Base-by-base conservation (phyloP, 2,329 filamentous ascomycete genomes). In the Gremmenia infestans region DNA sequence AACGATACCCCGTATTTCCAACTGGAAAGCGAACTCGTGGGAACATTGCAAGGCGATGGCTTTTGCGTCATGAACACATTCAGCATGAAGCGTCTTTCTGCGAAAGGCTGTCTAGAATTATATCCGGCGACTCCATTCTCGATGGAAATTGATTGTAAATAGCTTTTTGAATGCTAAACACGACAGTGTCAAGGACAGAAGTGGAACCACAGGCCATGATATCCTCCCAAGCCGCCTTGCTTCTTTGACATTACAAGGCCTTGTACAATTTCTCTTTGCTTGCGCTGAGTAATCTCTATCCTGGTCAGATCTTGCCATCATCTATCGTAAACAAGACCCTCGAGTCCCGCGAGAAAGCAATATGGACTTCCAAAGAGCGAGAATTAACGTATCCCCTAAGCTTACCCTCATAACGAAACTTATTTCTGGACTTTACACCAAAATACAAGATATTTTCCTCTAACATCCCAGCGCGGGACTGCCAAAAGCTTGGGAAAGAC, bases 31-130 rank as follows among this genome's bases (percentile, higher is more conserved):
- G 78, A 72, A 17, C 81, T 80, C 0, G 75, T 78, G 0, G 78
- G 76, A 0, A 75, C 70, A 46, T 80, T 77, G 65, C 74, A 79
- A 0, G 78, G 75, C 1, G 81, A 72, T 0, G 78, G 74, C 55
- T 76, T 78, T 1, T 79, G 79, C 1, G 77, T 77, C 78, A 81
- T 81, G 65, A 81, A 81, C 42, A 81, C 77, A 56, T 81, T 78
- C 0, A 81, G 66, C 79, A 81, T 81, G 62, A 82, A 78, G 5
- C 79, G 72, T 1, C 79, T 72, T 65, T 82, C 79, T 0, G 78
- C 78, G 55, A 81, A 81, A 0, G 79, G 79, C 23, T 74, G 76
- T 78, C 75, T 50, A 81, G 66, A 50, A 81, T 74, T 35, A 73
- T 65, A 52, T 81, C 79, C 0, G 77, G 75, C 0, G 74, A 75